phyloP scores from a whole-genome alignment of 2,329 filamentous ascomycete genomes.

The Blastomyces parvus region DNA sequence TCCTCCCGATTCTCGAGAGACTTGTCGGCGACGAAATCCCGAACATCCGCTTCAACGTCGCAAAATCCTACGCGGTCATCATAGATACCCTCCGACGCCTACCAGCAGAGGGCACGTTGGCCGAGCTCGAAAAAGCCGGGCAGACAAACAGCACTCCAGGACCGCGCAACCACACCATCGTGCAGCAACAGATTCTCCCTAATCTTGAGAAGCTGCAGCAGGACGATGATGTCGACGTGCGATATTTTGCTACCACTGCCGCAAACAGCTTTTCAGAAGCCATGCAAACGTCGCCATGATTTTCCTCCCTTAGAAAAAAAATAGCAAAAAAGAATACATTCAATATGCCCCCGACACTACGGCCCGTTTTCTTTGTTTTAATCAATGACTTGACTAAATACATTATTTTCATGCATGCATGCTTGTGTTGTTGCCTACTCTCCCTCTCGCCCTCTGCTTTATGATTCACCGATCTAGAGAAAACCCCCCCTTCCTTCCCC shows the following conservation, averaged over 20 bases:
- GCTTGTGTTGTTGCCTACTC: neutral
- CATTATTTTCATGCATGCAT: conserved; percentile 1
- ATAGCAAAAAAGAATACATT: neutral
- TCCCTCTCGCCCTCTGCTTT: neutral
- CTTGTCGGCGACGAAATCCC: conserved; percentile 91
- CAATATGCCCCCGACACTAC: neutral
- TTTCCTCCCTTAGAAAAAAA: neutral
- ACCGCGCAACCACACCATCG: conserved; percentile 64
- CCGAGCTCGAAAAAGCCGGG: conserved; percentile 72
- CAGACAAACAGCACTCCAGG: conserved; percentile 44
- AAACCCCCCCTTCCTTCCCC: conserved; percentile 4
- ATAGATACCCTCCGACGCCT: conserved; percentile 87
- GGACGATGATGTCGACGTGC: conserved; percentile 95
- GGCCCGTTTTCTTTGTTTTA: neutral
- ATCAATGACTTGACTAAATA: neutral
- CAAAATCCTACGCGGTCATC: conserved; percentile 88
- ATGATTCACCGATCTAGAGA: neutral
- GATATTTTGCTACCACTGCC: conserved; percentile 93
- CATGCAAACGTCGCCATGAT: conserved; percentile 45
- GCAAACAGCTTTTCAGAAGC: conserved; percentile 48
- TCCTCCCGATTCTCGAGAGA: conserved; percentile 92
- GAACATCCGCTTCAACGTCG: conserved; percentile 99
- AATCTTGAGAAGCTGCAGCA: conserved; percentile 92
- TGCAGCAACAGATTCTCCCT: conserved; percentile 76
- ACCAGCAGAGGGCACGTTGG: conserved; percentile 77